A percentile compares a stretch with the other conserved stretches of the same genome.
Evolutionary conservation across 2,329 filamentous ascomycete genomes (phyloP).

Genomic region (Cercospora sp.): DNA sequence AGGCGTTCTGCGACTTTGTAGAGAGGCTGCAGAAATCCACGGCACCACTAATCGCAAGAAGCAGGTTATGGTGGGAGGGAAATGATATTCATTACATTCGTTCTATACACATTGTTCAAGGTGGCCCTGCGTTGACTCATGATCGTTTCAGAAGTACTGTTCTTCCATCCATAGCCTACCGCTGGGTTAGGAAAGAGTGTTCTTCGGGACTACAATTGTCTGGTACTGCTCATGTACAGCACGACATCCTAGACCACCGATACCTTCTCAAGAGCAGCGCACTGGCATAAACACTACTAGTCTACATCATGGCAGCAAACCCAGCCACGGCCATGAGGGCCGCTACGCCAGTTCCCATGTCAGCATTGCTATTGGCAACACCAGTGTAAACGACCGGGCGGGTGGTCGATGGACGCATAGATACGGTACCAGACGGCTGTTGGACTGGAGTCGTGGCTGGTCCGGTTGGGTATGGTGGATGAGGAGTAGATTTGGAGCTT

Average conservation of each 20-base stretch:
- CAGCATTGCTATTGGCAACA: neutral
- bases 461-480: neutral
- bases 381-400: neutral
- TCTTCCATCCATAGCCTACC: neutral
- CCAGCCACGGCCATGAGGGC: neutral
- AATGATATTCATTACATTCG: neutral
- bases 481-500: neutral
- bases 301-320: neutral
- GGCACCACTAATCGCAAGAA: neutral
- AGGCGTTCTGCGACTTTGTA: too few relatives aligned
- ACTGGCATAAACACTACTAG: neutral
- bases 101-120: neutral
- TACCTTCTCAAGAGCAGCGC: neutral
- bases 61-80: neutral
- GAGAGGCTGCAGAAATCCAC: too few relatives aligned
- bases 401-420: neutral
- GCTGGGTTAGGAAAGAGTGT: neutral
- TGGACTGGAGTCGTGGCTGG: neutral
- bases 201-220: neutral
- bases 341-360: neutral
- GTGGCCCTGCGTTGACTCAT: neutral
- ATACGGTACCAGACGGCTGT: neutral
- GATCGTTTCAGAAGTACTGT: neutral
- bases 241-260: neutral
- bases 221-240: neutral